Evolutionary conservation across 495 filamentous ascomycete genomes (phyloP), one percentile per base, ranked within the genome.

Genomic region (Rusavskia elegans): DNA sequence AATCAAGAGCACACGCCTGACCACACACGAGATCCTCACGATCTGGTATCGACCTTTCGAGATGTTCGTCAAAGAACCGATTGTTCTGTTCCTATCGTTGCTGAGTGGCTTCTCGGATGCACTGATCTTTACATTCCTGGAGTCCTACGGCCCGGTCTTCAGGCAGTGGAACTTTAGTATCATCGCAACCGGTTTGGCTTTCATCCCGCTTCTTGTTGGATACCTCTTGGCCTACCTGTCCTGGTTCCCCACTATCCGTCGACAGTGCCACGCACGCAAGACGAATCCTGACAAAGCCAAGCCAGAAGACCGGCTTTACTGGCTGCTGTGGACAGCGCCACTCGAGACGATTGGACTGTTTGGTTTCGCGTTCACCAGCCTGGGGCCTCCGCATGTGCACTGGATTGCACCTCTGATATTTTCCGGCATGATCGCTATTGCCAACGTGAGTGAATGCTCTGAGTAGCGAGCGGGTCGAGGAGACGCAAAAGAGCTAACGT

Each of bases 91-190:
- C 42, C 69, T 89, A 2, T 86, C 82, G 2, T 67, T 87, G 10
- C 79, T 88, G 25, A 82, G 77, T 27, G 84, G 85, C 40, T 87
- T 87, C 71, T 79, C 75, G 25, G 85, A 88, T 56, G 84, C 83
- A n/a, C 72, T 89, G 7, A 83, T 89, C 66, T 88, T 86, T 71
- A 83, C 81, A 64, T 85, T 82, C 66, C 78, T 85, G 54, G 79
- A 85, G 56, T 80, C 76, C 0, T 83, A 84, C 60, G 59, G 59
- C 1, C 68, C 82, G 13, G 81, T 86, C 21, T 86, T 82, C 59
- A 56, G 69, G 23, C 77, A 81, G 54, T 87, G 79, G 79, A 61
- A 64, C 39, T 85, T 86, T 56, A 65, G 65, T 36, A 63, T 72
- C 0, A 68, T 76, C 23, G 58, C 72, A 38, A 63, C 77, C 16